Evolutionary conservation across 2,329 filamentous ascomycete species (phyloP).

Genomic region (Boeremia lycopersici): DNA sequence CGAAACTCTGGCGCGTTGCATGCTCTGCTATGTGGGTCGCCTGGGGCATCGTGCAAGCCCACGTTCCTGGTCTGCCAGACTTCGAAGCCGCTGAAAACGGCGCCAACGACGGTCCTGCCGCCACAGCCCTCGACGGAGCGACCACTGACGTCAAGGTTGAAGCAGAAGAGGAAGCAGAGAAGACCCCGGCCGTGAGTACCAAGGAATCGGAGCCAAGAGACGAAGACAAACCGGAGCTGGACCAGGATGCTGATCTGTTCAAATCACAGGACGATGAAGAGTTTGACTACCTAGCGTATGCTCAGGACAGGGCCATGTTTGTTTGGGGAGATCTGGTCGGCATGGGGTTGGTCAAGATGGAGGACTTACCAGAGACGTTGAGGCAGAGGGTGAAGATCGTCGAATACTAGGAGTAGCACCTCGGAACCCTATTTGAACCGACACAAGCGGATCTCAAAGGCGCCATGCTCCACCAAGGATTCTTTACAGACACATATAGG

Average conservation of each 20-base stretch:
- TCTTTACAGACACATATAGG: not conserved
- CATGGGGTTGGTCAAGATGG: conserved; percentile 73
- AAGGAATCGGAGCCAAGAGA: conserved; percentile 30
- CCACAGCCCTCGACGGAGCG: conserved; percentile 36
- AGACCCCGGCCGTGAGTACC: conserved; percentile 28
- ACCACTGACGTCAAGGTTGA: conserved; percentile 28
- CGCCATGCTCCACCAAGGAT: not conserved
- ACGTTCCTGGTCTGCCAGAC: conserved; percentile 73
- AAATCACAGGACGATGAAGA: conserved; percentile 65
- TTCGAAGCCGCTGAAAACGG: conserved; percentile 41
- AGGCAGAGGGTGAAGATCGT: conserved; percentile 70
- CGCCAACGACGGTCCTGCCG: conserved; percentile 19
- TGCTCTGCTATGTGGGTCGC: conserved; percentile 92
- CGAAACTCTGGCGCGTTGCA: conserved; percentile 82
- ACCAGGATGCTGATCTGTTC: conserved; percentile 45
- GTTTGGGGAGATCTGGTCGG: conserved; percentile 90
- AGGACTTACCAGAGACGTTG: conserved; percentile 77
- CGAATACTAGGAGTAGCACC: conserved; percentile 52
- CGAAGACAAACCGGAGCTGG: conserved; percentile 31
- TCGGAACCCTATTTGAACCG: not conserved
- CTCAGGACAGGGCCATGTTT: conserved; percentile 87
- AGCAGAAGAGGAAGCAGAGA: conserved; percentile 19
- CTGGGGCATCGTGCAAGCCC: conserved; percentile 96
- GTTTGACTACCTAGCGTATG: conserved; percentile 92
- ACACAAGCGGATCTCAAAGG: not conserved